These are phyloP conservation scores for Citrus hindsii DNA, from an alignment of 345 rosid genomes.

Conservation along the genomic window DNA sequence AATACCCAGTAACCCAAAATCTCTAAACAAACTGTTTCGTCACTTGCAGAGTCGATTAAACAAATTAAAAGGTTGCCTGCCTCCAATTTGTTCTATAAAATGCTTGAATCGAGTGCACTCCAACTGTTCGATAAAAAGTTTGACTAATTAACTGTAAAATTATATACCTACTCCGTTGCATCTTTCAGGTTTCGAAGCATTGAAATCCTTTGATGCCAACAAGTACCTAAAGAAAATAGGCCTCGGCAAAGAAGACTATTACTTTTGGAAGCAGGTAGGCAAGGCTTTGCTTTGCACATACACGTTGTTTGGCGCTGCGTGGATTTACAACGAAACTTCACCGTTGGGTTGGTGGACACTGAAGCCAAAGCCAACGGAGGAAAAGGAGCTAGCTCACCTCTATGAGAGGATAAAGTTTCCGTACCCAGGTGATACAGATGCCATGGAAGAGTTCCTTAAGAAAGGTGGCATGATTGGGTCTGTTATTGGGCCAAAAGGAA, in stretches of 20 bases:
- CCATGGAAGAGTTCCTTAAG: slow-evolving; percentile 86
- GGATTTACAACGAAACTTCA: slow-evolving; percentile 81
- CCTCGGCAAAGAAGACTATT: slow-evolving; percentile 57
- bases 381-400: slow-evolving; percentile 65
- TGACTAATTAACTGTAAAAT: too few relatives aligned
- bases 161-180: not conserved
- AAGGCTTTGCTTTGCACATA: slow-evolving; percentile 77
- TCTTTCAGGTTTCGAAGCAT: slow-evolving; percentile 43
- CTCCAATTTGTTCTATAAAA: slow-evolving; percentile 28
- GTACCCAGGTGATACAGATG: slow-evolving; percentile 81
- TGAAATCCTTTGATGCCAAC: slow-evolving; percentile 52
- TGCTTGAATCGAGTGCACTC: slow-evolving; percentile 7
- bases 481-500: slow-evolving; percentile 67
- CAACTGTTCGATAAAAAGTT: slow-evolving; percentile 30
- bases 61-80: not conserved
- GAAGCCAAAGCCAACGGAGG: slow-evolving; percentile 86
- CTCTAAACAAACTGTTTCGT: not conserved
- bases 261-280: slow-evolving; percentile 81
- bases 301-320: slow-evolving; percentile 56
- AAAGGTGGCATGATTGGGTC: slow-evolving; percentile 84
- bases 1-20: not conserved
- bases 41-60: not conserved
- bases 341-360: slow-evolving; percentile 93
- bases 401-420: slow-evolving; percentile 80
- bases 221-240: slow-evolving; percentile 67